Percentiles rank a stretch among this genome's conserved stretches.
These are phyloP conservation scores for Fusarium lyarnte DNA, from an alignment of 2,329 filamentous ascomycete species.

Conservation along the genomic window DNA sequence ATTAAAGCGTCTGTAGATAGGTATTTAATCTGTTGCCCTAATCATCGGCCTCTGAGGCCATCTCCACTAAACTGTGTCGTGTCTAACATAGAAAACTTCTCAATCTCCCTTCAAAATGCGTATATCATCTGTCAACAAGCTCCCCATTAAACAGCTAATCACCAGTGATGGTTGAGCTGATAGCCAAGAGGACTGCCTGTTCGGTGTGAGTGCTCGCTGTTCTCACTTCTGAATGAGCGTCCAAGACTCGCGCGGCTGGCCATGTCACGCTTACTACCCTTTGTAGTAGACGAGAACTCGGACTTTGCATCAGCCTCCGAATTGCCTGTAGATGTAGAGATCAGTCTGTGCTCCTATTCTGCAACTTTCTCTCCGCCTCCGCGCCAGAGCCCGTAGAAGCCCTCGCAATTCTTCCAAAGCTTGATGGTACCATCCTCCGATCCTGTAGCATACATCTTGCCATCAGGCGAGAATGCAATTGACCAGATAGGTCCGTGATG, in stretches of 20 bases:
- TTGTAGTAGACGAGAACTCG: constrained; percentile 2
- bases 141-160: not conserved
- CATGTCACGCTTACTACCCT: constrained; percentile 21
- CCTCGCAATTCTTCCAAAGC: constrained; percentile 79
- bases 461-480: constrained; percentile 91
- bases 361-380: constrained; percentile 54
- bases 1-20: constrained; percentile 24
- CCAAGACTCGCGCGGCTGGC: not conserved
- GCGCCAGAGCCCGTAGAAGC: constrained; percentile 71
- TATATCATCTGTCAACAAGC: not conserved
- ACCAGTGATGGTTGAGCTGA: not conserved
- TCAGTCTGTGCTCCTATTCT: constrained; percentile 48
- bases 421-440: constrained; percentile 99
- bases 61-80: constrained; percentile 19
- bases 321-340: constrained; percentile 27
- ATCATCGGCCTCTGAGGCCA: constrained; percentile 24
- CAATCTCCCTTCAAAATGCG: not conserved
- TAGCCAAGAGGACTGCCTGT: not conserved
- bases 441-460: constrained; percentile 94
- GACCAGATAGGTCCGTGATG: constrained; percentile 99
- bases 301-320: constrained; percentile 5
- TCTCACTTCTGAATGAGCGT: not conserved
- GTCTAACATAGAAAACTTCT: constrained; percentile 32
- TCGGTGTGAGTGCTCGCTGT: not conserved
- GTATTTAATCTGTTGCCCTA: constrained; percentile 10